Evolutionary conservation across 495 filamentous ascomycete genomes (phyloP).

Genomic region (Penicillium canescens): DNA sequence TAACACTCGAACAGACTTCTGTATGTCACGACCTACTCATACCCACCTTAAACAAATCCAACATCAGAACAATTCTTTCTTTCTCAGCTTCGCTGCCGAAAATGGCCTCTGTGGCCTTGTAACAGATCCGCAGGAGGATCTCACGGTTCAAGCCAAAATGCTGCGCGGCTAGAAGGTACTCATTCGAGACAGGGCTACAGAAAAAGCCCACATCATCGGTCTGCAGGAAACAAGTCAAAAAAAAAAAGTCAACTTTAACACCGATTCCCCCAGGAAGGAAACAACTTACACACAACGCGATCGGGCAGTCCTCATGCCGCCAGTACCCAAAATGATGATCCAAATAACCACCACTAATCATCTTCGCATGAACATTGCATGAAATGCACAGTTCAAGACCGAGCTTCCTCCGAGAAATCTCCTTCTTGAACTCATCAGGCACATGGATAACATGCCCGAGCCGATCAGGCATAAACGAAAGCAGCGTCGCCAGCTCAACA

Average conservation of each 20-base stretch:
- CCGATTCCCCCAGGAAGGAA: not conserved
- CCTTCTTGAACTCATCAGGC: constrained; percentile 51
- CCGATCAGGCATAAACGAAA: constrained; percentile 66
- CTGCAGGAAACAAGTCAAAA: constrained; percentile 41
- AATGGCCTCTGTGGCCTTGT: constrained; percentile 58
- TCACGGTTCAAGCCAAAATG: constrained; percentile 61
- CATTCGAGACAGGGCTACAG: constrained; percentile 74
- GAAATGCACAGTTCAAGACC: constrained; percentile 77
- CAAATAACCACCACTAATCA: constrained; percentile 66
- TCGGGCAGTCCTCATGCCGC: constrained; percentile 51
- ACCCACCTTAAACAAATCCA: constrained; percentile 33
- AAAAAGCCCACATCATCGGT: constrained; percentile 90
- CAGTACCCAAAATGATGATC: constrained; percentile 76
- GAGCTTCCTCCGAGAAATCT: constrained; percentile 54
- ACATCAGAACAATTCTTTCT: constrained; percentile 49
- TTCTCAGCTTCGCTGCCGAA: constrained; percentile 67
- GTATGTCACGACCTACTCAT: no score
- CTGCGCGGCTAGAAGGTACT: constrained; percentile 71
- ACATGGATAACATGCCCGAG: constrained; percentile 82
- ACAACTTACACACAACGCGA: constrained; percentile 60
- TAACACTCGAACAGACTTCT: no score
- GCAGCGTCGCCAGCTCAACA: constrained; percentile 59
- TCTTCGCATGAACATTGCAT: constrained; percentile 76
- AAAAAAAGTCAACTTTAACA: not conserved
- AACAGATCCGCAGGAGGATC: constrained; percentile 58